phyloP scores from a whole-genome alignment of 2,329 filamentous ascomycete species.

The Dactylellina haptotyla region DNA sequence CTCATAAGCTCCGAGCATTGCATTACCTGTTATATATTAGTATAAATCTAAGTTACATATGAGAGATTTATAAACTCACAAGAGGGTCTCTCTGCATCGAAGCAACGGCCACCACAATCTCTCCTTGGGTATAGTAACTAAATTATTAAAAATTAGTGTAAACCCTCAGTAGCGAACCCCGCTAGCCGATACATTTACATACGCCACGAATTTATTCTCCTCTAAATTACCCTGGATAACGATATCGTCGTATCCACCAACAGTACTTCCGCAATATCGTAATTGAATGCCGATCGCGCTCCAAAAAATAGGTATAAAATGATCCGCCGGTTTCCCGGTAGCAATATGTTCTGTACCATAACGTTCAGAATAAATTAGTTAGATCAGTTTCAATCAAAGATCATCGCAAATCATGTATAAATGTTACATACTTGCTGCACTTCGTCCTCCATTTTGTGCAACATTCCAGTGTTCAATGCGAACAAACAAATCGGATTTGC shows the following conservation, averaged over 20 bases:
- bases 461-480: conserved; percentile 99
- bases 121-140: conserved; percentile 47
- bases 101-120: conserved; percentile 83
- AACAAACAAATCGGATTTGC: conserved; percentile 68
- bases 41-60: not conserved
- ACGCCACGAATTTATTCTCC: conserved; percentile 85
- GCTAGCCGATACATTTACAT: conserved; percentile 61
- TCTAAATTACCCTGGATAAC: conserved; percentile 80
- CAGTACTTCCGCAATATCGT: conserved; percentile 90
- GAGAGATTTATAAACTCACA: conserved; percentile 5
- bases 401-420: not conserved
- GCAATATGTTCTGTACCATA: conserved; percentile 71
- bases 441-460: conserved; percentile 88
- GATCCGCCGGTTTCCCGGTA: conserved; percentile 71
- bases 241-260: conserved; percentile 84
- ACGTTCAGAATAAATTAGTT: not conserved
- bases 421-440: conserved; percentile 69
- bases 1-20: conserved; percentile 52
- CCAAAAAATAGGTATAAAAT: conserved; percentile 96
- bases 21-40: conserved; percentile 8
- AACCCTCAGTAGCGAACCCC: not conserved
- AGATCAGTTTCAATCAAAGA: not conserved
- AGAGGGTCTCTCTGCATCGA: conserved; percentile 93
- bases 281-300: conserved; percentile 88
- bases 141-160: not conserved